Evolutionary conservation across 1,284 basidiomycete species (phyloP).

Genomic region (Vanrija pseudolonga): DNA sequence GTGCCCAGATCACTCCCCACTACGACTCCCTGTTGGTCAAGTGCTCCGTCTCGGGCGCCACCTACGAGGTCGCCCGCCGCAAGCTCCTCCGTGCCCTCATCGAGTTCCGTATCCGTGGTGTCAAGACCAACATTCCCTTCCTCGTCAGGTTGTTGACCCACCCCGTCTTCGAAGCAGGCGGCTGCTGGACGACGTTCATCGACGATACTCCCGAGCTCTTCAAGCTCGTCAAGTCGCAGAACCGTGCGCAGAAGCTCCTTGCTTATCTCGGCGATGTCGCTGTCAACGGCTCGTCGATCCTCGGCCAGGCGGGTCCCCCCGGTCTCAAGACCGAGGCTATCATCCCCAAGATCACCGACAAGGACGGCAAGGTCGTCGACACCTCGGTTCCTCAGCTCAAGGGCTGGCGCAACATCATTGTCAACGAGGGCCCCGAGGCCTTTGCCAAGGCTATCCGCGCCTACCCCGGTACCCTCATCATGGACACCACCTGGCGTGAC

Average conservation of each 20-base stretch:
- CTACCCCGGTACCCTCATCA: constrained; percentile 91
- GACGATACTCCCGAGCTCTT: constrained; percentile 99
- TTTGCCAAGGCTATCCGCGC: constrained; percentile 97
- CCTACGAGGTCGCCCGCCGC: constrained; percentile 95
- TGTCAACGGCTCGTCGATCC: constrained; percentile 97
- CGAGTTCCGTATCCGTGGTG: constrained; percentile 98
- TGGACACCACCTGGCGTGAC: constrained; percentile 99
- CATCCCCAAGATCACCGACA: constrained; percentile 76
- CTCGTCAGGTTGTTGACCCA: constrained; percentile 97
- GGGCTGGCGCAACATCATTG: constrained; percentile 99
- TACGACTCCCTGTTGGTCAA: constrained; percentile 98
- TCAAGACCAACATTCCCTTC: constrained; percentile 99
- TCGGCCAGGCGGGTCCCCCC: constrained; percentile 70
- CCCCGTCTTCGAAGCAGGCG: constrained; percentile 90
- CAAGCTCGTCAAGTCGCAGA: constrained; percentile 96
- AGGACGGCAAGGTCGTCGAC: constrained; percentile 73
- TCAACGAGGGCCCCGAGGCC: constrained; percentile 94
- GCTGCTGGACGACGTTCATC: constrained; percentile 99
- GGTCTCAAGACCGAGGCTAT: constrained; percentile 87
- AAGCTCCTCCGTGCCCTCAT: constrained; percentile 99
- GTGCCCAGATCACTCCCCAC: constrained; percentile 98
- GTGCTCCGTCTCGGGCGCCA: constrained; percentile 91
- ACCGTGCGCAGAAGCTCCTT: constrained; percentile 95
- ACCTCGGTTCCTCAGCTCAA: constrained; percentile 74
- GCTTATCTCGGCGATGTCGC: constrained; percentile 95